Percentiles rank a stretch among this genome's conserved stretches.
phyloP scores from a whole-genome alignment of 306 rosid genomes.

The Pyrus bretschneideri region DNA sequence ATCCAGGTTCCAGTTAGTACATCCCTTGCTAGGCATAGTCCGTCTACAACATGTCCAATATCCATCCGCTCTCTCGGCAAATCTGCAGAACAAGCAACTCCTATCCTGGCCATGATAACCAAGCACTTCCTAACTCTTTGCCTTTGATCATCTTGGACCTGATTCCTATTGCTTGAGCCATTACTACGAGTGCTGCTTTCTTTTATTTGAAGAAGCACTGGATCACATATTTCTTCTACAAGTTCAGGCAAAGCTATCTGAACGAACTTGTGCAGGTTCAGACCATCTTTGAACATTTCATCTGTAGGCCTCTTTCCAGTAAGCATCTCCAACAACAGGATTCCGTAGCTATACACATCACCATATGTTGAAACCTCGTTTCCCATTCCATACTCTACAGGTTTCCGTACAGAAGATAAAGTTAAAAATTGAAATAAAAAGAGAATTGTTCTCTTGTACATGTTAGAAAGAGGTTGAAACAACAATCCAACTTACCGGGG shows the following conservation, averaged over 20 bases:
- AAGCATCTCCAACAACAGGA: constrained; percentile 16
- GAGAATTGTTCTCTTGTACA: not conserved
- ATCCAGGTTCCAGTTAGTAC: not conserved
- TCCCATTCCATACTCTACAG: constrained; percentile 17
- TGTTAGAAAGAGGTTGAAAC: not conserved
- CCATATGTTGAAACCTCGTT: constrained; percentile 5
- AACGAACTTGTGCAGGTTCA: constrained; percentile 20
- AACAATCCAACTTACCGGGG: not conserved
- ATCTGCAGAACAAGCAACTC: constrained; percentile 11
- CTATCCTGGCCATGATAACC: not conserved
- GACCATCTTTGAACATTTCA: constrained; percentile 18
- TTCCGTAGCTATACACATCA: constrained; percentile 7
- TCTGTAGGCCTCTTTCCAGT: constrained; percentile 21
- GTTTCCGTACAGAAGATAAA: not conserved
- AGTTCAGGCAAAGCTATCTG: constrained; percentile 1
- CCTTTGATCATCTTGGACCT: not conserved
- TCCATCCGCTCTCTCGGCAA: not conserved
- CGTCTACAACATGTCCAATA: not conserved
- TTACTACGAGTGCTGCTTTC: not conserved
- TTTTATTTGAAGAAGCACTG: not conserved
- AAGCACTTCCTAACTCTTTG: not conserved
- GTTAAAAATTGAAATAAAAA: not conserved
- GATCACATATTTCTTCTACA: constrained; percentile 7
- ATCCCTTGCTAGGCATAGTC: not conserved
- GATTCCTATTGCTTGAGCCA: not conserved